phyloP scores from a whole-genome alignment of 352 stramenopile species.

The Pythium brachiatum region DNA sequence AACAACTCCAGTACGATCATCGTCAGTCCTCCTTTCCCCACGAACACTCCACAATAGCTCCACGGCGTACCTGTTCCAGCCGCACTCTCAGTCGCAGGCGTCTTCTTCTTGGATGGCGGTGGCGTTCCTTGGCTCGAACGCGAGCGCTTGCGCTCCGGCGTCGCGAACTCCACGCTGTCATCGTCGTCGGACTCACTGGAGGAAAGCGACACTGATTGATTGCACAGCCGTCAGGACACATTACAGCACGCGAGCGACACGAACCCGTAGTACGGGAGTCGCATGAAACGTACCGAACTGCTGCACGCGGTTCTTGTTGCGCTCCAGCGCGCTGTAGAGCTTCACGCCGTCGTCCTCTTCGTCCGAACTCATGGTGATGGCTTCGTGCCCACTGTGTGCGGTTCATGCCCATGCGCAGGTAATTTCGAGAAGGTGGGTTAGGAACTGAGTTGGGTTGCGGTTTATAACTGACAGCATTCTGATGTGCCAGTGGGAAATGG shows the following conservation, averaged over 20 bases:
- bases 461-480: not conserved
- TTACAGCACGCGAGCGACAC: not conserved
- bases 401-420: not conserved
- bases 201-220: conserved; percentile 22
- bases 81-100: not conserved
- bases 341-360: conserved; percentile 50
- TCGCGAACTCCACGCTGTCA: conserved; percentile 4
- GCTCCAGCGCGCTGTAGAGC: conserved; percentile 72
- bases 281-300: conserved; percentile 45
- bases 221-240: not conserved
- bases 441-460: not conserved
- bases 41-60: not conserved
- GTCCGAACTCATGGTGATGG: conserved; percentile 42
- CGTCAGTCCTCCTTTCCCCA: not conserved
- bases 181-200: conserved; percentile 24
- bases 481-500: not conserved
- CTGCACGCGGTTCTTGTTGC: conserved; percentile 55
- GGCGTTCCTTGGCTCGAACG: not conserved
- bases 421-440: conserved; percentile 1
- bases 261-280: not conserved
- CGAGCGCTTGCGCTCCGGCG: conserved; percentile 13
- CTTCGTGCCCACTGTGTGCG: not conserved
- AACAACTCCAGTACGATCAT: conserved; percentile 14
- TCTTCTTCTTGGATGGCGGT: conserved; percentile 8
- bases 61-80: not conserved